Conservation (phyloP, 768 basidiomycete species). For the Boletus fagicola region DNA sequence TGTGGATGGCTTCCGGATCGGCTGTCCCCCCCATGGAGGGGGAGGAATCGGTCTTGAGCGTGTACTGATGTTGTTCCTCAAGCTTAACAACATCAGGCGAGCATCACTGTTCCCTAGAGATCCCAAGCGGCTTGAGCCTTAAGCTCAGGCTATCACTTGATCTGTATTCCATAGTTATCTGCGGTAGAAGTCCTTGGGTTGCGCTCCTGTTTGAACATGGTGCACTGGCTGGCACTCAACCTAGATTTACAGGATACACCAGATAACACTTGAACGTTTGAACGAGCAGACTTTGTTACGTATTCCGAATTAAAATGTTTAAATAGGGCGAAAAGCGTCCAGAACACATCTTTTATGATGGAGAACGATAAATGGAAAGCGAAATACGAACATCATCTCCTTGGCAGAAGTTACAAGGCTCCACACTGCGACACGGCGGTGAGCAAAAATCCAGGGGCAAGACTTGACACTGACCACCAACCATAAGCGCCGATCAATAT, state of each 20-base stretch:
- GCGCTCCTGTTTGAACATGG: background rate
- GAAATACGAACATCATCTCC: slow-evolving; percentile 24
- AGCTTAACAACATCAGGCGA: slow-evolving; percentile 91
- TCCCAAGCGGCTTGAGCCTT: slow-evolving; percentile 92
- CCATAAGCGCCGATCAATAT: slow-evolving; percentile 1
- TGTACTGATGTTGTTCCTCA: slow-evolving; percentile 96
- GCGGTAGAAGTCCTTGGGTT: background rate
- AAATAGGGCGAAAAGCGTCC: slow-evolving; percentile 22
- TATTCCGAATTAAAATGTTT: slow-evolving; percentile 29
- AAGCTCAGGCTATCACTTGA: slow-evolving; percentile 10
- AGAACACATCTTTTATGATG: slow-evolving; percentile 19
- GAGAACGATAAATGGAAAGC: slow-evolving; percentile 23
- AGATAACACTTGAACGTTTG: slow-evolving; percentile 10
- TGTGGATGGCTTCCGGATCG: slow-evolving; percentile 91
- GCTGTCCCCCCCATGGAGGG: slow-evolving; percentile 94
- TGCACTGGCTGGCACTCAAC: slow-evolving; percentile 6
- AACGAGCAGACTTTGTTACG: slow-evolving; percentile 17
- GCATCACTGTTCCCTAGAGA: slow-evolving; percentile 96
- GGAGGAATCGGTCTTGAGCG: slow-evolving; percentile 95
- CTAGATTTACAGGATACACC: slow-evolving; percentile 22
- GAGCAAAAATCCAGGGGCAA: background rate
- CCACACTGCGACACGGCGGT: slow-evolving; percentile 16
- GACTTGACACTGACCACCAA: slow-evolving; percentile 15
- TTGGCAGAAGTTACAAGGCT: slow-evolving; percentile 20
- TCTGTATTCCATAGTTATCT: background rate